Evolutionary conservation across 148 eudicot species (phyloP).

Genomic region (Tetragonia tetragonoides): DNA sequence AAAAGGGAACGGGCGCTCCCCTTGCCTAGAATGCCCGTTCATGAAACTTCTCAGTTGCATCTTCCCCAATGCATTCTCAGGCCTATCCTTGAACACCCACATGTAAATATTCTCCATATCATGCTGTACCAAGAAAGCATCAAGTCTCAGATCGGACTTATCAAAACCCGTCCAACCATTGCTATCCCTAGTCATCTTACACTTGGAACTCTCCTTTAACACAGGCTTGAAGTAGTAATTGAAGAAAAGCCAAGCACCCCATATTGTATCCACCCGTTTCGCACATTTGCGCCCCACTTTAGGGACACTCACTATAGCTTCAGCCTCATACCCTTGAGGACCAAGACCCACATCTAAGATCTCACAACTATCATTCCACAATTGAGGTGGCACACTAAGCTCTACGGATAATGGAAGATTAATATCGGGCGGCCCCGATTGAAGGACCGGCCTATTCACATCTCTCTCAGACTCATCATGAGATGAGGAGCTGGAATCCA

Average conservation of each 20-base stretch:
- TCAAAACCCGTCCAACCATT: conserved; percentile 59
- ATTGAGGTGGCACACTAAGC: conserved; percentile 48
- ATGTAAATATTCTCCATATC: conserved; percentile 57
- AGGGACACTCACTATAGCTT: conserved; percentile 42
- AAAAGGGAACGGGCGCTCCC: conserved; percentile 58
- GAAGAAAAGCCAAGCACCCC: conserved; percentile 87
- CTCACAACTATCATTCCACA: conserved; percentile 63
- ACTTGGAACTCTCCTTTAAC: conserved; percentile 56
- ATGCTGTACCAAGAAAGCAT: conserved; percentile 65
- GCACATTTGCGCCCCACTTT: conserved; percentile 62
- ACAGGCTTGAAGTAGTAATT: conserved; percentile 68
- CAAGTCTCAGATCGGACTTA: conserved; percentile 61
- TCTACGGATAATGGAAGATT: conserved; percentile 61
- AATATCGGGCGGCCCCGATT: conserved; percentile 57
- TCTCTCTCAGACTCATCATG: conserved; percentile 71
- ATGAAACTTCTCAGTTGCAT: conserved; percentile 69
- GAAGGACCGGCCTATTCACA: conserved; percentile 40
- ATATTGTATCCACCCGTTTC: conserved; percentile 64
- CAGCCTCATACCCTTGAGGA: conserved; percentile 53
- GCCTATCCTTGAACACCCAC: conserved; percentile 60
- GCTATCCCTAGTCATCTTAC: conserved; percentile 44
- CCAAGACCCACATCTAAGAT: conserved; percentile 61
- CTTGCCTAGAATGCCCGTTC: conserved; percentile 73
- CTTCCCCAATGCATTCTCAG: conserved; percentile 55
- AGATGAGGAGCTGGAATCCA: conserved; percentile 65